Percentiles rank a stretch among this genome's conserved stretches.
Conservation (phyloP, 768 basidiomycete species). For the Tephrocybe sp. region DNA sequence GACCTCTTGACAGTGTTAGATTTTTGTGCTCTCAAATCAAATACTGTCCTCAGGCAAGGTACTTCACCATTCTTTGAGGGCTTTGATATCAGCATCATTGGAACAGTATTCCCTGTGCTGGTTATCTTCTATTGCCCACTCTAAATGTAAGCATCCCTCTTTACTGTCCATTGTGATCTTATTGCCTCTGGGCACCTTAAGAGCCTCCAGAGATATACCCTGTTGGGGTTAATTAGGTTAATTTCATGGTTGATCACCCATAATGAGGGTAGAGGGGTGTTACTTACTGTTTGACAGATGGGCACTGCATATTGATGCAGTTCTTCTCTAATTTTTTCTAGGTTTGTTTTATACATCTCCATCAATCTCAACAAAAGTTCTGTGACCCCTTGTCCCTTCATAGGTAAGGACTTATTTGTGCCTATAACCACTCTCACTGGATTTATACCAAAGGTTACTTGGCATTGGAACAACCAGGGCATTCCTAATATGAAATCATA, state of each 20-base stretch:
- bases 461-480: constrained; percentile 32
- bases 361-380: constrained; percentile 11
- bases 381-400: constrained; percentile 10
- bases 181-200: constrained; percentile 39
- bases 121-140: constrained; percentile 30
- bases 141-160: constrained; percentile 27
- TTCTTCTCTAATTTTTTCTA: constrained; percentile 12
- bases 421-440: constrained; percentile 6
- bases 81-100: constrained; percentile 32
- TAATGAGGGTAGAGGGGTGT: constrained; percentile 36
- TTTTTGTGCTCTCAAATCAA: constrained; percentile 35
- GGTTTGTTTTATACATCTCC: constrained; percentile 4
- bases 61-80: constrained; percentile 21
- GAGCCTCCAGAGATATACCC: constrained; percentile 31
- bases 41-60: constrained; percentile 29
- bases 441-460: constrained; percentile 27
- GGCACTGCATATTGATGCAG: constrained; percentile 11
- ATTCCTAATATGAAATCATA: constrained; percentile 40
- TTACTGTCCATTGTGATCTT: constrained; percentile 26
- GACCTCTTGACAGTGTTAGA: constrained; percentile 33
- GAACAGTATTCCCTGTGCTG: constrained; percentile 30
- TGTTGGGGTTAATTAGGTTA: constrained; percentile 28
- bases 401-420: neutral
- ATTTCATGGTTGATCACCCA: constrained; percentile 24
- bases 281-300: constrained; percentile 4